These are phyloP conservation scores for Dovyalis caffra DNA, from an alignment of 345 rosid species.

Conservation along the genomic window DNA sequence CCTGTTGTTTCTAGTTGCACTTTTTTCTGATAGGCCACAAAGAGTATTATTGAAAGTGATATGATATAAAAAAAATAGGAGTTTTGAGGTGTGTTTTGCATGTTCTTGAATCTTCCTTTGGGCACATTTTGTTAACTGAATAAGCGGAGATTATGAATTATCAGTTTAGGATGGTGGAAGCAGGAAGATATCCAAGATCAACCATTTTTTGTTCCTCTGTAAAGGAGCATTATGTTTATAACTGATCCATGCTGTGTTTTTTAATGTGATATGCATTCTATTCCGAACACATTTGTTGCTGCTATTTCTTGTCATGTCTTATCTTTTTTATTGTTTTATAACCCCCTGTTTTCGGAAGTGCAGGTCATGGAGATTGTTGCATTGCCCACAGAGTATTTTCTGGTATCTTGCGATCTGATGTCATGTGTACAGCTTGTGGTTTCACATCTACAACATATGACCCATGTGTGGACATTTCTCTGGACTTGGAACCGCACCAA, in stretches of 20 bases:
- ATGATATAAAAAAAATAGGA: neutral
- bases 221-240: neutral
- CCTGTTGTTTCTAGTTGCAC: neutral
- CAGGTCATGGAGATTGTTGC: constrained; percentile 83
- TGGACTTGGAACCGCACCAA: constrained; percentile 60
- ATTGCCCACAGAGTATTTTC: constrained; percentile 89
- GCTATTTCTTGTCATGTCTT: too few relatives aligned
- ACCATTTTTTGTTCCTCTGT: too few relatives aligned
- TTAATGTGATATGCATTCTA: neutral
- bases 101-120: too few relatives aligned
- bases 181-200: neutral
- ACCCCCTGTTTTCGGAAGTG: constrained; percentile 23
- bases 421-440: constrained; percentile 80
- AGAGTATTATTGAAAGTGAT: neutral
- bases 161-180: neutral
- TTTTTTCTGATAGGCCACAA: neutral
- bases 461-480: constrained; percentile 88
- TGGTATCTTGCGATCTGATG: constrained; percentile 88
- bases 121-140: neutral
- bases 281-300: neutral
- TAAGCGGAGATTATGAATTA: neutral
- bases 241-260: neutral
- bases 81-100: neutral
- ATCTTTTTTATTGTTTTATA: neutral
- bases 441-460: constrained; percentile 86